Evolutionary conservation across 2,329 filamentous ascomycete genomes (phyloP).

Genomic region (Exophiala spinifera): DNA sequence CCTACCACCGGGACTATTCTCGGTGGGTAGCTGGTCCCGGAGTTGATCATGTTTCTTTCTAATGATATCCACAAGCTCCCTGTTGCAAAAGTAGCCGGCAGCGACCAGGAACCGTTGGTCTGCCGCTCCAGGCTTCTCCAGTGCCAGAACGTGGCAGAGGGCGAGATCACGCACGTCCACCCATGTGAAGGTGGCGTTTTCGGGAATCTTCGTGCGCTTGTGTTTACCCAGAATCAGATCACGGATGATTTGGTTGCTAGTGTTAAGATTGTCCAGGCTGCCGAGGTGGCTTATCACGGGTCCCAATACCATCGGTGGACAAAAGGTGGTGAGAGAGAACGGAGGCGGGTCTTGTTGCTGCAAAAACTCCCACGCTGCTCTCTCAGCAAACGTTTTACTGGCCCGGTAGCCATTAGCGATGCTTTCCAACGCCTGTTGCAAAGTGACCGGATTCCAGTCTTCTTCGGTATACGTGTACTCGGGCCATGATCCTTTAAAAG

Average conservation of each 20-base stretch:
- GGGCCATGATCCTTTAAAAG: constrained; percentile 30
- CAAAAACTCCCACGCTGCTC: constrained; percentile 63
- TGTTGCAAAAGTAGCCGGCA: background rate
- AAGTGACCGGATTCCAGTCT: constrained; percentile 50
- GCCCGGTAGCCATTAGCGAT: constrained; percentile 41
- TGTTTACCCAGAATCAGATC: background rate
- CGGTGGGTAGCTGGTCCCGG: background rate
- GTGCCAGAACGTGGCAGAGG: constrained; percentile 15
- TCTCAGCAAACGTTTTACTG: constrained; percentile 55
- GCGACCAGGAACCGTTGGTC: constrained; percentile 16
- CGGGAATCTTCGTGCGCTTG: background rate
- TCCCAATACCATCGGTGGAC: constrained; percentile 61
- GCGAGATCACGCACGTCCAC: constrained; percentile 52
- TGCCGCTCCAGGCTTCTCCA: constrained; percentile 12
- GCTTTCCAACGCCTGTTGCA: constrained; percentile 39
- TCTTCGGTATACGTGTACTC: constrained; percentile 31
- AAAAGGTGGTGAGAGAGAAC: constrained; percentile 61
- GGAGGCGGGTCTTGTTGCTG: constrained; percentile 41
- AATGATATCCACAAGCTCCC: constrained; percentile 2
- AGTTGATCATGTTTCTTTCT: constrained; percentile 5
- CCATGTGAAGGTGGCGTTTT: constrained; percentile 57
- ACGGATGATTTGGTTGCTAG: background rate
- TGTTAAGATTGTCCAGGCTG: constrained; percentile 63
- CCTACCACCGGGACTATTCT: background rate
- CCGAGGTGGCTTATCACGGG: constrained; percentile 63